Evolutionary conservation across 2,329 filamentous ascomycete species (phyloP).

Genomic region (Aquanectria penicillioides): DNA sequence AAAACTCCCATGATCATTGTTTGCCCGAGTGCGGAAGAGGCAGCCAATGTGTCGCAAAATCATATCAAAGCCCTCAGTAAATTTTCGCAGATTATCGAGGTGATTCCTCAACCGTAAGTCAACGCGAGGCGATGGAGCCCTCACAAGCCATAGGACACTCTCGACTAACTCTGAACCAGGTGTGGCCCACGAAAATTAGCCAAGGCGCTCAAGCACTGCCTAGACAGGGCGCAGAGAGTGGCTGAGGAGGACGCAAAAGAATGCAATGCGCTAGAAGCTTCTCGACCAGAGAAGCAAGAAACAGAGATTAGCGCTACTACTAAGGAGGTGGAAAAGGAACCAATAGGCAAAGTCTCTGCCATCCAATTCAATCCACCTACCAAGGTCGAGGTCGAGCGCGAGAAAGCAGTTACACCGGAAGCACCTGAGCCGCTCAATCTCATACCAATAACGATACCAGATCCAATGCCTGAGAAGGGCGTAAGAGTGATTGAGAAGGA

Average conservation of each 20-base stretch:
- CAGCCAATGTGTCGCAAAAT: slow-evolving; percentile 35
- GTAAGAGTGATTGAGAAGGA: neutral
- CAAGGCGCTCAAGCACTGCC: slow-evolving; percentile 40
- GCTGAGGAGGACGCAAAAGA: neutral
- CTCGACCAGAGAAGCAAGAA: neutral
- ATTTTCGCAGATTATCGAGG: slow-evolving; percentile 42
- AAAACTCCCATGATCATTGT: slow-evolving; percentile 42
- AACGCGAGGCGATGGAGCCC: too few species aligned
- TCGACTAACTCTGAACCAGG: slow-evolving; percentile 13
- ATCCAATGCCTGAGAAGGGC: neutral
- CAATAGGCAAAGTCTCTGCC: neutral
- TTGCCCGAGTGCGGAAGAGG: slow-evolving; percentile 44
- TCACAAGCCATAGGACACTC: accelerated
- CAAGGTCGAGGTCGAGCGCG: neutral
- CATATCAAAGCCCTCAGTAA: slow-evolving; percentile 34
- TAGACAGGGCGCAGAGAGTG: slow-evolving; percentile 16
- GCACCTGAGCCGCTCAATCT: slow-evolving; percentile 13
- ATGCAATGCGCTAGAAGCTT: neutral
- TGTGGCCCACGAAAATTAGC: slow-evolving; percentile 45
- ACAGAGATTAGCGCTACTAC: neutral
- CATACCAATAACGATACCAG: slow-evolving; percentile 1
- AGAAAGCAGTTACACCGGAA: neutral
- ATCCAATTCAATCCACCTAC: neutral
- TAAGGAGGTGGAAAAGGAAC: neutral
- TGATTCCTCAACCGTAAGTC: slow-evolving; percentile 46